Percentiles rank a stretch among this genome's conserved stretches.
Evolutionary conservation across 164 flowering plant species (phyloP).

Genomic region (Nymphaea thermarum): DNA sequence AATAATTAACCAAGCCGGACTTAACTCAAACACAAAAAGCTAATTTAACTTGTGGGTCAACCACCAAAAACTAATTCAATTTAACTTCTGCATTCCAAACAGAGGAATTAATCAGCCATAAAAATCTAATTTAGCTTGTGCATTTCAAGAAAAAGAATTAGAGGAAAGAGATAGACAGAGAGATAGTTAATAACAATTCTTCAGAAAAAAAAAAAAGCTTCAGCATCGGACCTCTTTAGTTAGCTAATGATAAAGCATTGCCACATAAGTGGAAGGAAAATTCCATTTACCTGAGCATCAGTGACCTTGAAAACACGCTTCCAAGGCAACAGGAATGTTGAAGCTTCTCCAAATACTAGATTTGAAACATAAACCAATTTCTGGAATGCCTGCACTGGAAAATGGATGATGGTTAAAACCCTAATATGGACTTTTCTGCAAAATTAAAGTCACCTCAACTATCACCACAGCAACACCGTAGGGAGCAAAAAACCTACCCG

Average conservation of each 20-base stretch:
- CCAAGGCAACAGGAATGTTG: constrained; percentile 96
- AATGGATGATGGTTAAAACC: constrained; percentile 39
- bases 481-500: constrained; percentile 49
- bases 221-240: neutral
- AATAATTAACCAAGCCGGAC: too few species aligned
- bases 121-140: neutral
- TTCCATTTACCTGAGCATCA: constrained; percentile 69
- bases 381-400: constrained; percentile 98
- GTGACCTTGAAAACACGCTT: constrained; percentile 91
- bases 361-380: constrained; percentile 91
- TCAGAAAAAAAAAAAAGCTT: neutral
- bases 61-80: too few species aligned
- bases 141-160: neutral
- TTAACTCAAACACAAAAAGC: too few species aligned
- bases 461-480: neutral
- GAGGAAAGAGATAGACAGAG: neutral
- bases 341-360: constrained; percentile 93
- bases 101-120: neutral
- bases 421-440: constrained; percentile 1
- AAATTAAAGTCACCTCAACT: neutral
- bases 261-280: neutral
- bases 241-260: neutral
- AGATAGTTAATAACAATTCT: neutral
- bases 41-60: too few species aligned
- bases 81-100: too few species aligned